Percentiles rank a stretch among this genome's conserved stretches.
phyloP scores from a whole-genome alignment of 306 rosid species.

The Geum urbanum region DNA sequence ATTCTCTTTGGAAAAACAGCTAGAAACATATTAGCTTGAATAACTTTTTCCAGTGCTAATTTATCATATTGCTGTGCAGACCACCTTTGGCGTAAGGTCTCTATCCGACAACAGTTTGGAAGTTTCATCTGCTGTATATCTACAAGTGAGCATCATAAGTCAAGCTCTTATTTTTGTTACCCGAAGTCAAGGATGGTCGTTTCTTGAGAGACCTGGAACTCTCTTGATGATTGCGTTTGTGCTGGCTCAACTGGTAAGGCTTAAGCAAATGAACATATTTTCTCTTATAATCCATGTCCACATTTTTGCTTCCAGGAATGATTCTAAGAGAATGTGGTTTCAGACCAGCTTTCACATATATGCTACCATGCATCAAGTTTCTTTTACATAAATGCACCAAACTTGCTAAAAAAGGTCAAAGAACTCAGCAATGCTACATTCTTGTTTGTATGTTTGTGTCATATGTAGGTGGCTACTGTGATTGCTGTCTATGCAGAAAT shows the following conservation, averaged over 20 bases:
- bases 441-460: conserved; percentile 2
- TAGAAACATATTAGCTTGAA: neutral
- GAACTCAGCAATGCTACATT: conserved; percentile 12
- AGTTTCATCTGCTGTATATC: conserved; percentile 71
- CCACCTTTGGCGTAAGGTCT: conserved; percentile 48
- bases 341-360: neutral
- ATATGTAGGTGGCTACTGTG: conserved; percentile 70
- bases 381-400: neutral
- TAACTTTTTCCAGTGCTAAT: conserved; percentile 15
- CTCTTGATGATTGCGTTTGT: conserved; percentile 76
- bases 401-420: neutral
- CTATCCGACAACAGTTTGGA: conserved; percentile 51
- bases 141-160: conserved; percentile 84
- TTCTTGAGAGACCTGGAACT: conserved; percentile 69
- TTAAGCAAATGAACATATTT: neutral
- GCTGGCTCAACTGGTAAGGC: conserved; percentile 68
- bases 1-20: neutral
- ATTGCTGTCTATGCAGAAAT: conserved; percentile 72
- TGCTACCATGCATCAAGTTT: neutral
- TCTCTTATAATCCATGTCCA: neutral
- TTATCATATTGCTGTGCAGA: conserved; percentile 39
- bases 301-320: neutral
- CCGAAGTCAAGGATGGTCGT: conserved; percentile 71
- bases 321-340: neutral
- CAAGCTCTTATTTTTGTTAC: conserved; percentile 90